Evolutionary conservation across 2,329 filamentous ascomycete species (phyloP).

Genomic region (Curvularia verruculosa): DNA sequence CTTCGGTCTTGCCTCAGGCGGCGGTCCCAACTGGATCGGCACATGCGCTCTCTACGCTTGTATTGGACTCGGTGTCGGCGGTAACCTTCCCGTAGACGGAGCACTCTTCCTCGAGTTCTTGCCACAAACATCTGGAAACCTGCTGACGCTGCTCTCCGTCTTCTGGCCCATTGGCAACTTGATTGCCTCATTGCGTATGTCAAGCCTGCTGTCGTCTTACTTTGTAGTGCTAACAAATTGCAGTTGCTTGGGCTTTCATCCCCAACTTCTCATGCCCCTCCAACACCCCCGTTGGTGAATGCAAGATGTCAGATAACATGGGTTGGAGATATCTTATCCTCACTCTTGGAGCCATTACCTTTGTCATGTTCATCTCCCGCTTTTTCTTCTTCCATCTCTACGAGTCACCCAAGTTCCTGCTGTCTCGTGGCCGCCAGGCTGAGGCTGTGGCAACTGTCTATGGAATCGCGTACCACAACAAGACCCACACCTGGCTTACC

Average conservation of each 20-base stretch:
- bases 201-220: too few relatives aligned
- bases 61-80: constrained; percentile 56
- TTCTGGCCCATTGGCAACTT: constrained; percentile 89
- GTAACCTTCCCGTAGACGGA: constrained; percentile 79
- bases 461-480: constrained; percentile 75
- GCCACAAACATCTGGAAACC: constrained; percentile 72
- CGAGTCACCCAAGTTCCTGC: constrained; percentile 84
- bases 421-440: constrained; percentile 75
- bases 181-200: constrained; percentile 55
- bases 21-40: constrained; percentile 68
- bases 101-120: constrained; percentile 84
- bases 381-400: constrained; percentile 82
- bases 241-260: constrained; percentile 77
- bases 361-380: constrained; percentile 77
- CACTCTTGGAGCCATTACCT: constrained; percentile 73
- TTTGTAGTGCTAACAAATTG: constrained; percentile 26
- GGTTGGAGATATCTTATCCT: constrained; percentile 79
- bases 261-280: constrained; percentile 64
- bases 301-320: constrained; percentile 61
- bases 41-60: constrained; percentile 49
- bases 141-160: constrained; percentile 79
- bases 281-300: constrained; percentile 36
- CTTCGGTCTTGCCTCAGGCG: constrained; percentile 75
- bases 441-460: constrained; percentile 83
- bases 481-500: constrained; percentile 61